Evolutionary conservation across 1,284 basidiomycete genomes (phyloP), one percentile per base, ranked within the genome.

Genomic region (Naganishia liquefaciens): DNA sequence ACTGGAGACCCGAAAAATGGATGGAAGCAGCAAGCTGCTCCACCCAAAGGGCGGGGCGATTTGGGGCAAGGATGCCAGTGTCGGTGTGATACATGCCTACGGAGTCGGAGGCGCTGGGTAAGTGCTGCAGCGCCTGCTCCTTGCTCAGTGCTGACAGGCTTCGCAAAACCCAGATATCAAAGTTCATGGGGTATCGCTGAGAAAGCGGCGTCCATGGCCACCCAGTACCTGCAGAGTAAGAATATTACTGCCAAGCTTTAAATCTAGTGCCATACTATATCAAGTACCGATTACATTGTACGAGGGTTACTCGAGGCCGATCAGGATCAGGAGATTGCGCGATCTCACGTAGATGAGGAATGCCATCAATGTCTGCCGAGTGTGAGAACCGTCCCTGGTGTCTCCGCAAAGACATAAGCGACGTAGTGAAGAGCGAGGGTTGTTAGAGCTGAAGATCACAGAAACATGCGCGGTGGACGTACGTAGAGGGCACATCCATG

Each of bases 61-160:
- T 77, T 81, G 23, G 79, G 80, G 71, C 84, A 82, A 63, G 68
- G 67, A 77, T 79, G 58, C 57, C 2, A 73, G 74, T 40, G 79
- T 83, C 54, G 77, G 77, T 10, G 81, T 87, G 2, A 80, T 87
- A 63, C 92, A 93, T 76, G 89, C 89, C 76, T 91, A 83, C 73
- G 89, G 83, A 27, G 80, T 83, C 44, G 79, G 79, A 67, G 80
- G 73, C 39, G 75, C 78, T 9, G 69, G 70, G 66, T 69, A n/a
- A 71, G 75, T 73, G 27, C 13, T 43, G 25, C 21, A 6, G 23
- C 30, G 10, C 13, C 6, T 28, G 21, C 30, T n/a, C 30, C 46
- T 19, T 43, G 37, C 40, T 5, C 30, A 19, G 23, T 42, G 27
- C 40, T 62, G 30, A 30, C 25, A 54, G 39, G 33, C 33, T 40